Conservation (phyloP, 768 basidiomycete species). For the Kwoniella sp. region DNA sequence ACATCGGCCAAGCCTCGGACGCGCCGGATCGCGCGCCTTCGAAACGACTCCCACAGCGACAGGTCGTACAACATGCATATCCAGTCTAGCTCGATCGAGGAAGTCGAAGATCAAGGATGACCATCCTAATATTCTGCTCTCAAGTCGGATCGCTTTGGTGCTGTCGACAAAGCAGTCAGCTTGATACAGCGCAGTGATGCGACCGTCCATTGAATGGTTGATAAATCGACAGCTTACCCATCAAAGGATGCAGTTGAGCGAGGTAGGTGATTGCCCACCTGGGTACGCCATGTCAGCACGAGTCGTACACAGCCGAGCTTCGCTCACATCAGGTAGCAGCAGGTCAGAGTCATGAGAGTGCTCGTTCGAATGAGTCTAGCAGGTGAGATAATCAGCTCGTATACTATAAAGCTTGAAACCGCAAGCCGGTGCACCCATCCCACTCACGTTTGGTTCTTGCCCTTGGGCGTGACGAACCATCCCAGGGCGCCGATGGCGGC, state of each 20-base stretch:
- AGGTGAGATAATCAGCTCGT: constrained; percentile 13
- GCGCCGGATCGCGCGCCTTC: too few species aligned
- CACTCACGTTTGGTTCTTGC: constrained; percentile 81
- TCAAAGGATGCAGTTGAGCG: constrained; percentile 85
- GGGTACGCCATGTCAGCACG: not conserved
- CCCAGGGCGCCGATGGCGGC: constrained; percentile 62
- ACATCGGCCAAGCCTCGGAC: too few species aligned
- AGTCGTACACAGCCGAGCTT: not conserved
- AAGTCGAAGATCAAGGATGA: not conserved
- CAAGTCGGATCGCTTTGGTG: constrained; percentile 28
- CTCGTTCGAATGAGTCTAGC: constrained; percentile 74
- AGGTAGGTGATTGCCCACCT: constrained; percentile 92
- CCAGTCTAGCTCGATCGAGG: too few species aligned
- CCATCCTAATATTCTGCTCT: constrained; percentile 20
- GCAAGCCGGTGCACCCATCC: not conserved
- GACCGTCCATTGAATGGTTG: not conserved
- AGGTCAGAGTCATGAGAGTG: constrained; percentile 69
- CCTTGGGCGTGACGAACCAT: constrained; percentile 74
- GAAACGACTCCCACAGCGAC: too few species aligned
- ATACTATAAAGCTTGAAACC: not conserved
- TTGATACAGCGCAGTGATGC: not conserved
- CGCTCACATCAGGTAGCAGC: constrained; percentile 74
- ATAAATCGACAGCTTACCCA: constrained; percentile 55
- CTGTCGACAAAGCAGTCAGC: constrained; percentile 7
- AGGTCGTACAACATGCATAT: constrained; percentile 26